phyloP scores from a whole-genome alignment of 2,329 filamentous ascomycete genomes.

The Arthrobotrys pseudoclavata region DNA sequence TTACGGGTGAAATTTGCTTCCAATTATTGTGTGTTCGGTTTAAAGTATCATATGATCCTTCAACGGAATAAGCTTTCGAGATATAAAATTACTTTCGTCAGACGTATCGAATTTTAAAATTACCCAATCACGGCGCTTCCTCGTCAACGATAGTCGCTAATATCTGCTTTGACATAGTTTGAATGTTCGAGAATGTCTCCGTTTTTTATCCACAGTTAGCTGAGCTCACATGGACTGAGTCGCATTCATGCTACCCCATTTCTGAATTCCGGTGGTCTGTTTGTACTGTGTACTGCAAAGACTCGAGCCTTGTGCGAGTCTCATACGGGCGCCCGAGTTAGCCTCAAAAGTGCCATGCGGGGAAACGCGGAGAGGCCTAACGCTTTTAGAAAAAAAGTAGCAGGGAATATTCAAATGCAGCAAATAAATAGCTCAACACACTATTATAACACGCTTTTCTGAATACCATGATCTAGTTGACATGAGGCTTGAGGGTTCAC shows the following conservation, averaged over 20 bases:
- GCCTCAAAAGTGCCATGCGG: slow-evolving; percentile 17
- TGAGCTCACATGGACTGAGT: slow-evolving; percentile 18
- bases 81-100: slow-evolving; percentile 42
- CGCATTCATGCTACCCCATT: slow-evolving; percentile 32
- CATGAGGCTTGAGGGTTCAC: slow-evolving; percentile 1
- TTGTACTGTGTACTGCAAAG: not conserved
- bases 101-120: slow-evolving; percentile 46
- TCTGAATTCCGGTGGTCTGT: slow-evolving; percentile 25
- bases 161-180: slow-evolving; percentile 18
- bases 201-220: slow-evolving; percentile 8
- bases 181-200: slow-evolving; percentile 31
- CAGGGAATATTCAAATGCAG: slow-evolving; percentile 5
- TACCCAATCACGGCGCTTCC: slow-evolving; percentile 27
- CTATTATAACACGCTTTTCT: slow-evolving; percentile 20
- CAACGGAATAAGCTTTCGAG: slow-evolving; percentile 31
- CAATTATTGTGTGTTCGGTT: not conserved
- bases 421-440: slow-evolving; percentile 47
- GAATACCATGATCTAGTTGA: not conserved
- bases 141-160: slow-evolving; percentile 20
- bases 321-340: not conserved
- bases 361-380: slow-evolving; percentile 41
- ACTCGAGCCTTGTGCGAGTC: not conserved
- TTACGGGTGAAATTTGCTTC: slow-evolving; percentile 19
- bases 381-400: slow-evolving; percentile 9
- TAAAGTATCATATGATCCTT: slow-evolving; percentile 45